A percentile compares a stretch with the other conserved stretches of the same genome.
Evolutionary conservation across 345 rosid species (phyloP).

Genomic region (Geranium brycei): DNA sequence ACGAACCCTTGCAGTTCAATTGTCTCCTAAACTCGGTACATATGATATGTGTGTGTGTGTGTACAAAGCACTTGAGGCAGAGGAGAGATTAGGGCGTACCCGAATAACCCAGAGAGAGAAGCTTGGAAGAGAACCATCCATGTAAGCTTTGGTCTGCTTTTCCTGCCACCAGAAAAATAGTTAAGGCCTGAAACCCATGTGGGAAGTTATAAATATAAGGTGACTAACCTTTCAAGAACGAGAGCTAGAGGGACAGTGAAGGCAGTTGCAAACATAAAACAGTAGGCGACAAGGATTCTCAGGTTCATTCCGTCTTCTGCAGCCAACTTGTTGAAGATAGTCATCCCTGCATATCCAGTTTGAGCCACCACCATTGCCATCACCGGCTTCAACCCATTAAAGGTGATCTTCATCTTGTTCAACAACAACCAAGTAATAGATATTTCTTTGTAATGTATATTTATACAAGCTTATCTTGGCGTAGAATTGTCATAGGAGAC

Average conservation of each 20-base stretch:
- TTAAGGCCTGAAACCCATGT: too few relatives aligned
- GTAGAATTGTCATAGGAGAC: too few relatives aligned
- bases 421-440: neutral
- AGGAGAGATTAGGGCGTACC: conserved; percentile 11
- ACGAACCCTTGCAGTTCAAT: conserved; percentile 15
- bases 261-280: neutral
- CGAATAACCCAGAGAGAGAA: conserved; percentile 33
- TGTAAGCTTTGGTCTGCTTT: conserved; percentile 34
- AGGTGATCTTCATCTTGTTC: neutral
- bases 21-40: neutral
- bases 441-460: neutral
- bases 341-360: neutral
- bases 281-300: neutral
- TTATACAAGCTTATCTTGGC: neutral
- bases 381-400: neutral
- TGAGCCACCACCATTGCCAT: neutral
- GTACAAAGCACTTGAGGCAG: neutral
- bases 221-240: neutral
- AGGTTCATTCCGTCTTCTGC: neutral
- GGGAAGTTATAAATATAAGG: neutral
- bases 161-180: conserved; percentile 15
- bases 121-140: conserved; percentile 30
- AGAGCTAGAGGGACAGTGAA: neutral
- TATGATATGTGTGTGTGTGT: too few relatives aligned
- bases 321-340: neutral